Percentiles rank a stretch among this genome's conserved stretches.
These are phyloP conservation scores for Aspergillus sclerotioniger DNA, from an alignment of 495 filamentous ascomycete genomes.

Conservation along the genomic window DNA sequence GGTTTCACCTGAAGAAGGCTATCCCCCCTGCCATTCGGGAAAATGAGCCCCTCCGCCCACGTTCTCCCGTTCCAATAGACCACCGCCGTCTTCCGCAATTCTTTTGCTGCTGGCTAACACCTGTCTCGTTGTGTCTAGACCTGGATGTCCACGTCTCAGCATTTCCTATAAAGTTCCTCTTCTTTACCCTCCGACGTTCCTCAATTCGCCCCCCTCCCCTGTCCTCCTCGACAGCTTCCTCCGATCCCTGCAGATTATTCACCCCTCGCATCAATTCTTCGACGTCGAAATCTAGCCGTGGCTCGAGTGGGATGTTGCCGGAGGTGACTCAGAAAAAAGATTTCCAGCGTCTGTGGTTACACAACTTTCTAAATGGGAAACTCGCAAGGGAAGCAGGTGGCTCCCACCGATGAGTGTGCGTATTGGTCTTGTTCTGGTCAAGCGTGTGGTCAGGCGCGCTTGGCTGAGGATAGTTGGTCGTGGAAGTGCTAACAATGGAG, in stretches of 20 bases:
- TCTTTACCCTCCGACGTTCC: constrained; percentile 2
- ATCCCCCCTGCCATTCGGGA: constrained; percentile 8
- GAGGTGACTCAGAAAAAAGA: constrained; percentile 24
- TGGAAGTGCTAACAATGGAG: constrained; percentile 13
- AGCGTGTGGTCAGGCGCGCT: background rate
- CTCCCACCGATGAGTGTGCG: constrained; percentile 90
- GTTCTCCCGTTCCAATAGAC: constrained; percentile 10
- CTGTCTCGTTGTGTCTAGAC: constrained; percentile 13
- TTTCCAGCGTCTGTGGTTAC: constrained; percentile 23
- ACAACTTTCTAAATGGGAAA: constrained; percentile 73
- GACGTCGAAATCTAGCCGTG: constrained; percentile 7
- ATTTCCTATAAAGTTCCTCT: constrained; percentile 15
- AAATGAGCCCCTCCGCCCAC: constrained; percentile 22
- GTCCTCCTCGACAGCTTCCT: background rate
- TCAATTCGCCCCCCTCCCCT: background rate
- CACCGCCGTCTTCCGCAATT: constrained; percentile 14
- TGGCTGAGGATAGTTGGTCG: background rate
- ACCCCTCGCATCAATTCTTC: constrained; percentile 2
- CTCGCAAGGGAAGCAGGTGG: constrained; percentile 86
- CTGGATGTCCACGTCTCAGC: constrained; percentile 14
- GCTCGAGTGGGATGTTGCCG: constrained; percentile 37
- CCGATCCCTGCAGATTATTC: background rate
- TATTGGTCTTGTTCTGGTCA: constrained; percentile 17
- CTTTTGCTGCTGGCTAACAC: constrained; percentile 16
- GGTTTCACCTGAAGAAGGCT: constrained; percentile 11